Percentiles rank a stretch among this genome's conserved stretches.
Evolutionary conservation across 2,329 filamentous ascomycete genomes (phyloP).

Genomic region (Thielaviopsis ethacetica): DNA sequence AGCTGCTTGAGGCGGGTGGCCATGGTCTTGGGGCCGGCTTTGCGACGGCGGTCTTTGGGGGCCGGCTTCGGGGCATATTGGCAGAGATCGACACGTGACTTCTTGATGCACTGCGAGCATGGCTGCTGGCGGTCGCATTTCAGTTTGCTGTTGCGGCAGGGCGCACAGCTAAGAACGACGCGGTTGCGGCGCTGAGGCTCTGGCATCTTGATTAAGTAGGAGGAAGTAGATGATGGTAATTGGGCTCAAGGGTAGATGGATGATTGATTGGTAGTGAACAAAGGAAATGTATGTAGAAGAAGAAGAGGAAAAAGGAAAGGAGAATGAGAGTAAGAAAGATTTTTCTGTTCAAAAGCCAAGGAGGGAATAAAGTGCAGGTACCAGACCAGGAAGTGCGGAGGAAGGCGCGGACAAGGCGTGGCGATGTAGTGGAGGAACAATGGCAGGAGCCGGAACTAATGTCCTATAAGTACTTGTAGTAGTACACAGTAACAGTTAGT

Average conservation of each 20-base stretch:
- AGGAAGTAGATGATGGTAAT: background rate
- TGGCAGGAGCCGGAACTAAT: background rate
- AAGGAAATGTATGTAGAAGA: background rate
- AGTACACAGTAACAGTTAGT: no score
- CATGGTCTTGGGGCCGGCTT: constrained; percentile 24
- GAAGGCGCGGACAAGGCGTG: background rate
- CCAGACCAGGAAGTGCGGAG: background rate
- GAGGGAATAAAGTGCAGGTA: background rate
- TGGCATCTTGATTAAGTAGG: background rate
- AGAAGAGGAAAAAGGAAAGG: background rate
- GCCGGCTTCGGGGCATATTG: constrained; percentile 31
- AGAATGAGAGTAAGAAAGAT: background rate
- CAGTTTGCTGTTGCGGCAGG: constrained; percentile 37
- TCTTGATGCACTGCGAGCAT: constrained; percentile 36
- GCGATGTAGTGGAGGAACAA: background rate
- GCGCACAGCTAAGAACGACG: constrained; percentile 34
- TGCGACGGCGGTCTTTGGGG: constrained; percentile 17
- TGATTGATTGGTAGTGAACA: no score
- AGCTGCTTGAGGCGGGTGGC: constrained; percentile 36
- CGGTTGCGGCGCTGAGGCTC: constrained; percentile 28
- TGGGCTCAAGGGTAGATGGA: no score
- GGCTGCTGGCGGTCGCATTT: constrained; percentile 38
- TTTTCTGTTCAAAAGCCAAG: no score
- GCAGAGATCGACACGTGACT: constrained; percentile 29
- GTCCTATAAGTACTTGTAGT: no score